Evolutionary conservation across 208 protist genomes (phyloP).

Genomic region (Leptomonas seymouri): DNA sequence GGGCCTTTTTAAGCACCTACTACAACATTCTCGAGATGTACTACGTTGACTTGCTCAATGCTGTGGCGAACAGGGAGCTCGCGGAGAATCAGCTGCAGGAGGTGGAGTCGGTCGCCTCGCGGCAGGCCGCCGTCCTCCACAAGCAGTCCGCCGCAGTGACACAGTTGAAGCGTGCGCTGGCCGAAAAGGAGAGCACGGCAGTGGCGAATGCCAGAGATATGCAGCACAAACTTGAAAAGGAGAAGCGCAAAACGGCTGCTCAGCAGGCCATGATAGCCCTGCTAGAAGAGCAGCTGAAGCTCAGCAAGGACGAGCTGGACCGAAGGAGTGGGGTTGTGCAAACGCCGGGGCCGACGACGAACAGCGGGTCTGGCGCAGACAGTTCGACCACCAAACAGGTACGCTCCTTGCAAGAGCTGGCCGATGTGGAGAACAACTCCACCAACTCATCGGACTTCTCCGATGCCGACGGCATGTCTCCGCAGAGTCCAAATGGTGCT

Average conservation of each 20-base stretch:
- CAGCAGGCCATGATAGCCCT: conserved; percentile 46
- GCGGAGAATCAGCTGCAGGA: conserved; percentile 39
- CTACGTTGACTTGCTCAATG: conserved; percentile 65
- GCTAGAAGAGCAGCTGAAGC: conserved; percentile 52
- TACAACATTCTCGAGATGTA: conserved; percentile 58
- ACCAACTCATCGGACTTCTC: conserved; percentile 27
- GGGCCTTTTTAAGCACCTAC: conserved; percentile 36
- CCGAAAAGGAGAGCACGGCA: conserved; percentile 11
- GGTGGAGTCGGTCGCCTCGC: conserved; percentile 36
- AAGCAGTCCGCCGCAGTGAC: conserved; percentile 30
- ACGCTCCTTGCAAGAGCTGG: conserved; percentile 30
- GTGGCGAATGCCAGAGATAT: no score
- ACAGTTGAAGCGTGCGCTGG: conserved; percentile 26
- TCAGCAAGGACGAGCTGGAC: conserved; percentile 27
- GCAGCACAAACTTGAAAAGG: conserved; percentile 15
- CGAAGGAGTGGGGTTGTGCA: conserved; percentile 11
- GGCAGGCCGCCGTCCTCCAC: conserved; percentile 38
- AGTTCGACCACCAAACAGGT: conserved; percentile 14
- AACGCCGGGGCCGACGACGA: conserved; percentile 12
- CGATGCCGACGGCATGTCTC: neutral
- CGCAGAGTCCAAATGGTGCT: neutral
- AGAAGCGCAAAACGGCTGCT: conserved; percentile 18
- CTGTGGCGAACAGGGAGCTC: conserved; percentile 49
- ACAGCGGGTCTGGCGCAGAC: conserved; percentile 7
- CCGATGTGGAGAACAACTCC: conserved; percentile 23